These are phyloP conservation scores for Aspergillus candidus DNA, from an alignment of 2,329 filamentous ascomycete genomes.

Conservation along the genomic window DNA sequence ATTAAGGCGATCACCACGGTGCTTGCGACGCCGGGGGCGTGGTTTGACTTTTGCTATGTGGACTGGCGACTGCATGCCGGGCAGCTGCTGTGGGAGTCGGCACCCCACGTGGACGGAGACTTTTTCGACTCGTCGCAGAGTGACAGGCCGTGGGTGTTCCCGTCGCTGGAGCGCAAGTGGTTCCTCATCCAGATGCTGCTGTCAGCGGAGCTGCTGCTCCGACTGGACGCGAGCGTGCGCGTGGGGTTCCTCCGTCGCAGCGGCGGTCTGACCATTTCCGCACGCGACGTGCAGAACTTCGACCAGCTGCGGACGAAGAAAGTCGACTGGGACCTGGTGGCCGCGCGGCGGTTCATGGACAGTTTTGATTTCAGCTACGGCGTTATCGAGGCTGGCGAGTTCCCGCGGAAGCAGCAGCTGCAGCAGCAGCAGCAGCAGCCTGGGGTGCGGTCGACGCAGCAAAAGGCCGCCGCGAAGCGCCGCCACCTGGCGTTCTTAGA, in stretches of 20 bases:
- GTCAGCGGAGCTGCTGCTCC: conserved; percentile 49
- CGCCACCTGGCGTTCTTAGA: conserved; percentile 21
- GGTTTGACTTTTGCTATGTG: conserved; percentile 43
- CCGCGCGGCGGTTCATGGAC: conserved; percentile 48
- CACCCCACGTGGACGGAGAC: conserved; percentile 33
- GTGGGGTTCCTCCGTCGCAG: conserved; percentile 36
- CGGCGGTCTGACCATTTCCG: conserved; percentile 36
- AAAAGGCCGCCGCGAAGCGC: conserved; percentile 6
- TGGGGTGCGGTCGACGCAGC: too few relatives aligned
- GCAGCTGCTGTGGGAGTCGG: conserved; percentile 40
- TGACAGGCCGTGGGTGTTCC: conserved; percentile 20
- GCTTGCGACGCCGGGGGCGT: conserved; percentile 39
- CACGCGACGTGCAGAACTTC: conserved; percentile 42
- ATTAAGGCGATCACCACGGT: conserved; percentile 41
- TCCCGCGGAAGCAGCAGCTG: conserved; percentile 1
- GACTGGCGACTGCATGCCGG: conserved; percentile 44
- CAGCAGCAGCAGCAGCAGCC: conserved; percentile 1
- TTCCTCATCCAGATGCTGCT: conserved; percentile 51
- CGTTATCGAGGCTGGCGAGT: conserved; percentile 5
- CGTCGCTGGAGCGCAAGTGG: conserved; percentile 45
- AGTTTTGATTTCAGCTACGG: conserved; percentile 40
- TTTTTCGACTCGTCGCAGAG: conserved; percentile 14
- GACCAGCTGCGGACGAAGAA: conserved; percentile 46
- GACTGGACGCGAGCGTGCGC: conserved; percentile 45
- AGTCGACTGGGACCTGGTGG: conserved; percentile 52